Conservation (phyloP, 2,329 filamentous ascomycete genomes). For the Aureobasidium sp. region DNA sequence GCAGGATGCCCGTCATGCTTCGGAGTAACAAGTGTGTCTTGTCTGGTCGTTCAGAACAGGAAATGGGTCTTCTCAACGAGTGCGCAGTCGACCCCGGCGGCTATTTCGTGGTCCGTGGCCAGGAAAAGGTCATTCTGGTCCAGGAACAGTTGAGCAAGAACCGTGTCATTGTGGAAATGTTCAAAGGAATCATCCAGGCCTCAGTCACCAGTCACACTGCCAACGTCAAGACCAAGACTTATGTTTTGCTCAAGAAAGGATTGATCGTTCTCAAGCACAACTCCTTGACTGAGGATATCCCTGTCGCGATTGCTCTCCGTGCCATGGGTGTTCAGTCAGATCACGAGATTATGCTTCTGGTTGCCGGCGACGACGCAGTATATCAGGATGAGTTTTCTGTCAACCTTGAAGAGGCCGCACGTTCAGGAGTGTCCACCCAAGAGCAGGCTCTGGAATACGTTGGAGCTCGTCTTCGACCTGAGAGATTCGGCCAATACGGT, state of each 20-base stretch:
- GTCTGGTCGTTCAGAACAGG: slow-evolving; percentile 70
- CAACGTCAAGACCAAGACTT: slow-evolving; percentile 96
- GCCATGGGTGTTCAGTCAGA: slow-evolving; percentile 91
- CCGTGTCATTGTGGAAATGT: slow-evolving; percentile 92
- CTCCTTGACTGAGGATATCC: slow-evolving; percentile 85
- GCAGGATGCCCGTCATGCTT: slow-evolving; percentile 92
- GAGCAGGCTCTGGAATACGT: slow-evolving; percentile 94
- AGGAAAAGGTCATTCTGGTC: slow-evolving; percentile 96
- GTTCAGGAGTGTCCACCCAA: slow-evolving; percentile 80
- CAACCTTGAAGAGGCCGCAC: slow-evolving; percentile 89
- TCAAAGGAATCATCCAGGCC: slow-evolving; percentile 89
- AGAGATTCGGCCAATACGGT: slow-evolving; percentile 48
- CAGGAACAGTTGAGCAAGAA: slow-evolving; percentile 99
- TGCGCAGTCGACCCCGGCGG: slow-evolving; percentile 93
- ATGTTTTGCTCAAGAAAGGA: slow-evolving; percentile 90
- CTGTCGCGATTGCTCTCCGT: slow-evolving; percentile 87
- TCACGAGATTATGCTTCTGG: slow-evolving; percentile 86
- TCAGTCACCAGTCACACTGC: slow-evolving; percentile 97
- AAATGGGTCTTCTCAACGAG: slow-evolving; percentile 91
- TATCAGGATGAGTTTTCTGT: slow-evolving; percentile 94
- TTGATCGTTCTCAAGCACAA: slow-evolving; percentile 87
- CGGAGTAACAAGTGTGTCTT: slow-evolving; percentile 91
- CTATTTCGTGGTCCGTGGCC: slow-evolving; percentile 96
- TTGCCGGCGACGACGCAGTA: slow-evolving; percentile 75
- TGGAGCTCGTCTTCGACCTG: slow-evolving; percentile 80